Percentiles rank a stretch among this genome's conserved stretches.
Conservation (phyloP, 768 basidiomycete genomes). For the Mycena rosella region DNA sequence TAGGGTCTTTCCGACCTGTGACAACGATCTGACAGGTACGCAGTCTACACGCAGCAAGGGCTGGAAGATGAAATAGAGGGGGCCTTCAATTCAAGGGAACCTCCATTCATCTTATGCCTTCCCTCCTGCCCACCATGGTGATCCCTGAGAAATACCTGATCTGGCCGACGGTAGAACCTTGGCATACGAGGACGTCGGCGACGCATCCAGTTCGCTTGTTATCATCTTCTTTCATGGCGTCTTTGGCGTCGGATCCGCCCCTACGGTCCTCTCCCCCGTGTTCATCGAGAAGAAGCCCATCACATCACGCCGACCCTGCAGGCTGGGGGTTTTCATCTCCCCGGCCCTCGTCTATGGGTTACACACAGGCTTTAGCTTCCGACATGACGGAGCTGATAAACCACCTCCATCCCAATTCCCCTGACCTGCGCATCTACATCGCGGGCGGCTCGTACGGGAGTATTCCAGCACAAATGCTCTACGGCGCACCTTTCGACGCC, state of each 20-base stretch:
- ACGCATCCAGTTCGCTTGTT: slow-evolving; percentile 60
- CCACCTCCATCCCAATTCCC: slow-evolving; percentile 53
- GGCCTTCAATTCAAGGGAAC: not conserved
- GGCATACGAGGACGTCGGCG: slow-evolving; percentile 67
- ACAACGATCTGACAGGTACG: not conserved
- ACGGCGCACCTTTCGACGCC: slow-evolving; percentile 60
- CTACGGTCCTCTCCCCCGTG: slow-evolving; percentile 44
- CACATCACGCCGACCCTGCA: slow-evolving; percentile 66
- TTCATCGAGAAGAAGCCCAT: slow-evolving; percentile 58
- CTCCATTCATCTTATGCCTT: not conserved
- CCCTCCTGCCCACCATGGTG: slow-evolving; percentile 6
- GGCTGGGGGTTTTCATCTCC: slow-evolving; percentile 63
- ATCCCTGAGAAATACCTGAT: slow-evolving; percentile 51
- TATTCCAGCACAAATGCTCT: slow-evolving; percentile 67
- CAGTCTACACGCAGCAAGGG: not conserved
- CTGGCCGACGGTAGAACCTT: slow-evolving; percentile 61
- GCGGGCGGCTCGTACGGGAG: slow-evolving; percentile 68
- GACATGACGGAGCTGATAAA: slow-evolving; percentile 56
- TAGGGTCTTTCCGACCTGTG: no score
- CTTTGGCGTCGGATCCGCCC: slow-evolving; percentile 63
- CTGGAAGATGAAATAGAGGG: not conserved
- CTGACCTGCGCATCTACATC: slow-evolving; percentile 54
- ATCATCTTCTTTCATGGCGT: slow-evolving; percentile 70
- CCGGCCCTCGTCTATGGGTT: slow-evolving; percentile 44
- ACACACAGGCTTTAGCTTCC: slow-evolving; percentile 48